Base-by-base conservation (phyloP, 2,329 filamentous ascomycete genomes). In the Aspergillus aculeatinus region DNA sequence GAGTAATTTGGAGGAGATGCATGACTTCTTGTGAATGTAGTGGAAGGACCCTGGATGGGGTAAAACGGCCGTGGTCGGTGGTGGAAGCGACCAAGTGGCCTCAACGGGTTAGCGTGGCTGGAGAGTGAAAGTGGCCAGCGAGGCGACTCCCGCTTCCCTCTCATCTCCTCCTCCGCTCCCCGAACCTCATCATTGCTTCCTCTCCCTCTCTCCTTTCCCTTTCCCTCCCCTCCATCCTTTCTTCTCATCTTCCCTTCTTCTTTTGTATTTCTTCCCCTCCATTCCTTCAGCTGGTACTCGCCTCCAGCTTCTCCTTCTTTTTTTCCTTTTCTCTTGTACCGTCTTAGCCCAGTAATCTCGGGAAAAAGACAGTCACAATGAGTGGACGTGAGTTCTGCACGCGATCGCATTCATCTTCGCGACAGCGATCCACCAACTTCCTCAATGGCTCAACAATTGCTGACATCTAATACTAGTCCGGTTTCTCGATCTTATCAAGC, bases 401-500 rank as follows among this genome's bases (percentile, higher is more conserved):
- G 66, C 72, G 72, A 70, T 71, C 68, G 59, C 61, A 56, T 57
- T 11, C 51, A 49, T 57, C 55, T 57, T 63, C 55, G 67, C 66
- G 62, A 66, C 65, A 60, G 59, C 62, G 57, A 42, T 57, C 25
- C 59, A 61, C 35, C 57, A 59, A 59, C 55, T 25, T 27, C 52
- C 57, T 65, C 67, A 73, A 70, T 74, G 68, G 65, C 64, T 62
- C 55, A 31, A 48, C 27, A 54, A 56, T 70, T 67, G 60, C 72
- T 77, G 57, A 74, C 50, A 5, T 14, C 52, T 19, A 33, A 33
- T 55, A 56, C 60, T 67, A 98, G 94, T 99, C 82, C 93, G 95
- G 80, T 99, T 99, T 79, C 94, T 99, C 84, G 95, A 99, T 82
- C 87, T 98, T 79, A 95, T 99, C 84, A 99, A 99, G 83, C 95